Evolutionary conservation across 345 rosid genomes (phyloP).

Genomic region (Syzygium jambos): DNA sequence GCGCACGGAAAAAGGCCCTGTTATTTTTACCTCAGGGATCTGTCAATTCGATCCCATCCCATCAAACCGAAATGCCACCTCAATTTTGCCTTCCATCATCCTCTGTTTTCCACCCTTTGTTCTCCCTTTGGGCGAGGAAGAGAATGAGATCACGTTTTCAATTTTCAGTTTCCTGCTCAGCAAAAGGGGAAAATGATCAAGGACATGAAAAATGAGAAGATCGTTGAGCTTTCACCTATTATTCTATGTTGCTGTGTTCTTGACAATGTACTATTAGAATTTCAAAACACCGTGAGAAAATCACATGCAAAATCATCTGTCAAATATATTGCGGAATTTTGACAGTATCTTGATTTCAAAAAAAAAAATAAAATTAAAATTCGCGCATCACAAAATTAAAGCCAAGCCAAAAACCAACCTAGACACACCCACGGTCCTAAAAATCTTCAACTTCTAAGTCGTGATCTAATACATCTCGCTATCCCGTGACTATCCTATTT

Average conservation of each 20-base stretch:
- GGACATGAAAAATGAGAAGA: background rate
- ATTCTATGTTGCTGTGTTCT: background rate
- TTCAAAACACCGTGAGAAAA: background rate
- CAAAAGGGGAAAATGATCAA: background rate
- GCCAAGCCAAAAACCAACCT: background rate
- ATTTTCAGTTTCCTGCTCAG: background rate
- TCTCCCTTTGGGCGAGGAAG: background rate
- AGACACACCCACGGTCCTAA: background rate
- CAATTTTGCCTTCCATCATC: background rate
- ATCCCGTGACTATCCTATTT: background rate
- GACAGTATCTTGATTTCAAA: background rate
- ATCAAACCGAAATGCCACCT: background rate
- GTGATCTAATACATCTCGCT: background rate
- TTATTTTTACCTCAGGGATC: background rate
- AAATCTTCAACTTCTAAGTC: background rate
- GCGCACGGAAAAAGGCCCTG: background rate
- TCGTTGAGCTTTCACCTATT: background rate
- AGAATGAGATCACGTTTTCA: background rate
- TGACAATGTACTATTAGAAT: background rate
- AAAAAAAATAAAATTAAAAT: background rate
- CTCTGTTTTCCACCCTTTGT: background rate
- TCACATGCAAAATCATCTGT: background rate
- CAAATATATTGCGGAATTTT: background rate
- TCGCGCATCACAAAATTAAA: background rate
- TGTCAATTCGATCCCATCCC: background rate